A percentile compares a stretch with the other conserved stretches of the same genome.
Evolutionary conservation across 1,284 basidiomycete genomes (phyloP).

Genomic region (Neolentinus lepideus): DNA sequence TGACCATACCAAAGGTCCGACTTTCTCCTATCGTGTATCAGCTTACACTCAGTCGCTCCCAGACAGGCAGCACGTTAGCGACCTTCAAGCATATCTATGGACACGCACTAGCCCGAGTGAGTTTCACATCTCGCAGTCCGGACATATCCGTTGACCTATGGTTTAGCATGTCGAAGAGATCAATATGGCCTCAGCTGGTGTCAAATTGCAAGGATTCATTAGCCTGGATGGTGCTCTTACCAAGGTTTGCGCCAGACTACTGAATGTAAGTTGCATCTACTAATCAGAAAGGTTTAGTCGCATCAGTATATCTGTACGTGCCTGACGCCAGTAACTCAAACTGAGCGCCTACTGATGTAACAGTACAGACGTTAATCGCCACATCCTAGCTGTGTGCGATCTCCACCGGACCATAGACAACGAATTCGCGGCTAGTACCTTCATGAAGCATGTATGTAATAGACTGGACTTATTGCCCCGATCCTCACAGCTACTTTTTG

Average conservation of each 20-base stretch:
- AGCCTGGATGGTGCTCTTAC: constrained; percentile 69
- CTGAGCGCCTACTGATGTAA: constrained; percentile 4
- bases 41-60: neutral
- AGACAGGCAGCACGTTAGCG: constrained; percentile 58
- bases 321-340: neutral
- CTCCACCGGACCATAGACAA: constrained; percentile 65
- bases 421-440: constrained; percentile 61
- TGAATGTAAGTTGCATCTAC: neutral
- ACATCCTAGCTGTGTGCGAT: constrained; percentile 61
- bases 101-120: constrained; percentile 56
- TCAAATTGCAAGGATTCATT: constrained; percentile 72
- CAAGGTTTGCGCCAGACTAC: constrained; percentile 41
- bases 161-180: constrained; percentile 62
- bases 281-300: constrained; percentile 33
- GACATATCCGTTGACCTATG: constrained; percentile 1
- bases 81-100: constrained; percentile 67
- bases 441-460: constrained; percentile 53
- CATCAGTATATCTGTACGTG: constrained; percentile 78
- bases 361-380: constrained; percentile 71
- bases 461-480: neutral
- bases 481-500: neutral
- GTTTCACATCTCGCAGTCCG: constrained; percentile 11
- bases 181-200: constrained; percentile 36
- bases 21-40: neutral
- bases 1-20: constrained; percentile 61